Evolutionary conservation across 495 filamentous ascomycete genomes (phyloP).

Genomic region (Aspergillus affinis): DNA sequence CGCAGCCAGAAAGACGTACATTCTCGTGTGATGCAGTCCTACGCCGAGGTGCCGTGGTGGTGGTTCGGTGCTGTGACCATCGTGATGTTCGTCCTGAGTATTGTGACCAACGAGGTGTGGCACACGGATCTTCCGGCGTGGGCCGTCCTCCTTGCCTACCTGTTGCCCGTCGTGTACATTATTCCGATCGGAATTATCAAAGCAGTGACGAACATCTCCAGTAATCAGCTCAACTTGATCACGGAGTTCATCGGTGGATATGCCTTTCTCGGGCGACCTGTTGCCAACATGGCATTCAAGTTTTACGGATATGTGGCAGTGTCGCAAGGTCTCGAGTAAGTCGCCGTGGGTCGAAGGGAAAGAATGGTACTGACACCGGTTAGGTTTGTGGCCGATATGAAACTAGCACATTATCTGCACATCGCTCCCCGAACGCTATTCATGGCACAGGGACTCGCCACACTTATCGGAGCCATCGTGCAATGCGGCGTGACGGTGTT

Average conservation of each 20-base stretch:
- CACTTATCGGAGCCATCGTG: constrained; percentile 64
- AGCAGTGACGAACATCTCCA: constrained; percentile 66
- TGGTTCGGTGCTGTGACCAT: constrained; percentile 40
- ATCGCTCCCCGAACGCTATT: constrained; percentile 70
- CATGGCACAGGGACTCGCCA: constrained; percentile 65
- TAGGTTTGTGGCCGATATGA: constrained; percentile 70
- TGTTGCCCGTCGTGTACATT: constrained; percentile 43
- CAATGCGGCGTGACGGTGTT: constrained; percentile 66
- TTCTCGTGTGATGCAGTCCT: constrained; percentile 38
- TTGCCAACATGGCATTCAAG: constrained; percentile 75
- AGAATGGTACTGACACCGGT: constrained; percentile 31
- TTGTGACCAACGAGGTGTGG: constrained; percentile 63
- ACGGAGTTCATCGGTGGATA: constrained; percentile 74
- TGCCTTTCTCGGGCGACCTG: constrained; percentile 63
- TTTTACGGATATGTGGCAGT: constrained; percentile 73
- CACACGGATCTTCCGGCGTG: constrained; percentile 66
- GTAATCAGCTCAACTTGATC: constrained; percentile 63
- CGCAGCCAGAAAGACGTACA: constrained; percentile 56
- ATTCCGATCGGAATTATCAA: constrained; percentile 54
- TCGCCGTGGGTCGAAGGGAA: constrained; percentile 22
- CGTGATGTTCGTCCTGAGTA: constrained; percentile 57
- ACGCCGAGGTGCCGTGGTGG: constrained; percentile 44
- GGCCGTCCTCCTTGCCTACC: constrained; percentile 62
- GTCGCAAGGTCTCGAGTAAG: constrained; percentile 47
- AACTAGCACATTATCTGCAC: constrained; percentile 78